Conservation (phyloP, 2,329 filamentous ascomycete genomes). For the Hyphodiscus sp. region DNA sequence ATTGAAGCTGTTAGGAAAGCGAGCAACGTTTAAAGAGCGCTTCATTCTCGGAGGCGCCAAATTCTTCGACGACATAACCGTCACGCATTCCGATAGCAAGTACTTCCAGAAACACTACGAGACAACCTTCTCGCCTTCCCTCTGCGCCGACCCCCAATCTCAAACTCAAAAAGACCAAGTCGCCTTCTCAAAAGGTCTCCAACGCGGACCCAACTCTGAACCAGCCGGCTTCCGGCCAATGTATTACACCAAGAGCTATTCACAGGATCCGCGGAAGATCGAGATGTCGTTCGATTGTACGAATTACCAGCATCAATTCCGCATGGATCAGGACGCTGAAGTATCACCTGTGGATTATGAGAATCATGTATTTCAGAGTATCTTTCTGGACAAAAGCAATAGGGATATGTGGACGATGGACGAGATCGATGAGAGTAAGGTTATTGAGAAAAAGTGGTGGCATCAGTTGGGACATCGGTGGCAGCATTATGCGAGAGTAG, state of each 20-base stretch:
- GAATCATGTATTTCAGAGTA: constrained; percentile 51
- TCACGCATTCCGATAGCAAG: constrained; percentile 58
- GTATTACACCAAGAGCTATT: constrained; percentile 59
- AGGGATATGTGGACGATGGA: constrained; percentile 51
- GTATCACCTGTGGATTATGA: constrained; percentile 13
- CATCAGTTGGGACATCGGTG: constrained; percentile 53
- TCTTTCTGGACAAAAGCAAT: constrained; percentile 55
- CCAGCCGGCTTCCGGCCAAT: constrained; percentile 51
- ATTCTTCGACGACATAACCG: constrained; percentile 64
- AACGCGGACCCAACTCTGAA: constrained; percentile 46
- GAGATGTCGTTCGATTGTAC: constrained; percentile 71
- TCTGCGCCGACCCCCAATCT: constrained; percentile 42
- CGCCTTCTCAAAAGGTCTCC: constrained; percentile 37
- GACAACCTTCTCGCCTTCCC: constrained; percentile 46
- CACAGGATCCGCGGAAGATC: constrained; percentile 47
- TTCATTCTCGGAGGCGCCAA: constrained; percentile 64
- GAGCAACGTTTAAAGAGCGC: constrained; percentile 54
- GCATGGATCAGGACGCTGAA: constrained; percentile 28
- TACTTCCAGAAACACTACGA: constrained; percentile 67
- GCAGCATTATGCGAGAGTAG: constrained; percentile 57
- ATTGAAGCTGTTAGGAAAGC: constrained; percentile 51
- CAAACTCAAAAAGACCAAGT: constrained; percentile 35
- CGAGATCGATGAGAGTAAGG: constrained; percentile 51
- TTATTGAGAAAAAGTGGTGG: constrained; percentile 61
- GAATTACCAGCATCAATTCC: constrained; percentile 69